A percentile compares a stretch with the other conserved stretches of the same genome.
phyloP scores from a whole-genome alignment of 2,329 filamentous ascomycete species.

The Sporothrix luriei region DNA sequence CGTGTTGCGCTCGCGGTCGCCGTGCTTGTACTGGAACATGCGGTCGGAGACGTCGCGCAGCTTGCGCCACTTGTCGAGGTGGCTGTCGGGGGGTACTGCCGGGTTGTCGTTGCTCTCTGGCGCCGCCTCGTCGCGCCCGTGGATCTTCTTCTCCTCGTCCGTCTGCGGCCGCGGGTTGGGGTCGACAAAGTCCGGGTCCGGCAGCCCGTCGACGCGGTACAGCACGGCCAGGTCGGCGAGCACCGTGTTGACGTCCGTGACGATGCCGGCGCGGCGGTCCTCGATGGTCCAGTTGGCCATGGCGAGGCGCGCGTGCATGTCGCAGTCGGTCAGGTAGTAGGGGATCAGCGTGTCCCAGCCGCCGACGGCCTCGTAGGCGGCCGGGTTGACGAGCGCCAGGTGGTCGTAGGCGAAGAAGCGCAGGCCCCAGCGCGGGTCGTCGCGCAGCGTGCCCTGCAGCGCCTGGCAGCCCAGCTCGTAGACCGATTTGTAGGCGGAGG shows the following conservation, averaged over 20 bases:
- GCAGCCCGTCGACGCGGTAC: background rate
- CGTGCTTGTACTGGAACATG: conserved; percentile 51
- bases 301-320: conserved; percentile 51
- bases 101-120: background rate
- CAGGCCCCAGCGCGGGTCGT: conserved; percentile 51
- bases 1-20: conserved; percentile 50
- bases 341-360: conserved; percentile 62
- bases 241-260: conserved; percentile 40
- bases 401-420: conserved; percentile 62
- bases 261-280: conserved; percentile 47
- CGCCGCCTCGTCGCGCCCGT: background rate
- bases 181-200: background rate
- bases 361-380: conserved; percentile 54
- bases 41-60: conserved; percentile 40
- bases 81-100: background rate
- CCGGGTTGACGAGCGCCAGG: conserved; percentile 59
- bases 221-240: conserved; percentile 3
- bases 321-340: conserved; percentile 61
- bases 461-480: conserved; percentile 30
- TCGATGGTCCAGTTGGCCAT: conserved; percentile 51
- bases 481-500: conserved; percentile 48
- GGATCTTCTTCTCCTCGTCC: background rate
- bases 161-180: conserved; percentile 5
- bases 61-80: conserved; percentile 42
- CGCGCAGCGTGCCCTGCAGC: conserved; percentile 39